These are phyloP conservation scores for Vanrija sp. DNA, from an alignment of 1,284 basidiomycete genomes.

Conservation along the genomic window DNA sequence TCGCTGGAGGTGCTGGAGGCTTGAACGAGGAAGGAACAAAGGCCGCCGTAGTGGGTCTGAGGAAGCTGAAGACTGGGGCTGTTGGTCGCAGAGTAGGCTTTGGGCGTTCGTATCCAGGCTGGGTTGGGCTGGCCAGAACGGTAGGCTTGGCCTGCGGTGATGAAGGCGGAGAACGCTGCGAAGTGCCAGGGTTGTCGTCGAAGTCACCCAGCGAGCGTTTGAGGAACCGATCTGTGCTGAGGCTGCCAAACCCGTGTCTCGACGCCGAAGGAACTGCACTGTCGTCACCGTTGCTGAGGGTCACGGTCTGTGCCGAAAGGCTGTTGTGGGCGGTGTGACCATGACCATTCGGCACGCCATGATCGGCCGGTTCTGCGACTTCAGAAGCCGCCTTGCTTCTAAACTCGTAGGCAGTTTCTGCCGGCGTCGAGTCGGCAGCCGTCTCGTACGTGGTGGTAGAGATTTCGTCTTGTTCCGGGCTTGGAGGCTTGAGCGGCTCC, in stretches of 20 bases:
- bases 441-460: too few relatives aligned
- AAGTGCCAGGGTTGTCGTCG: not conserved
- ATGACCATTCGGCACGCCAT: too few relatives aligned
- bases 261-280: not conserved
- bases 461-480: too few relatives aligned
- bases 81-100: not conserved
- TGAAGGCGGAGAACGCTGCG: not conserved
- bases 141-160: not conserved
- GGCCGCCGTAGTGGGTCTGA: not conserved
- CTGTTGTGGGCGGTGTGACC: too few relatives aligned
- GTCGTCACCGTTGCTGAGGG: too few relatives aligned
- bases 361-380: too few relatives aligned
- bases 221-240: slow-evolving; percentile 7
- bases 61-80: not conserved
- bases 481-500: too few relatives aligned
- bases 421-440: too few relatives aligned
- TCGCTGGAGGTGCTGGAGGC: not conserved
- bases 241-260: not conserved
- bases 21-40: not conserved
- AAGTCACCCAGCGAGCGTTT: slow-evolving; percentile 13
- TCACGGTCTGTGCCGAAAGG: too few relatives aligned
- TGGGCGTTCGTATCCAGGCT: not conserved
- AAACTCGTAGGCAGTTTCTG: too few relatives aligned
- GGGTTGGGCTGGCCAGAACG: not conserved
- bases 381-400: too few relatives aligned